phyloP scores from a whole-genome alignment of 2,329 filamentous ascomycete genomes.

The Ceratocystis cubensis region DNA sequence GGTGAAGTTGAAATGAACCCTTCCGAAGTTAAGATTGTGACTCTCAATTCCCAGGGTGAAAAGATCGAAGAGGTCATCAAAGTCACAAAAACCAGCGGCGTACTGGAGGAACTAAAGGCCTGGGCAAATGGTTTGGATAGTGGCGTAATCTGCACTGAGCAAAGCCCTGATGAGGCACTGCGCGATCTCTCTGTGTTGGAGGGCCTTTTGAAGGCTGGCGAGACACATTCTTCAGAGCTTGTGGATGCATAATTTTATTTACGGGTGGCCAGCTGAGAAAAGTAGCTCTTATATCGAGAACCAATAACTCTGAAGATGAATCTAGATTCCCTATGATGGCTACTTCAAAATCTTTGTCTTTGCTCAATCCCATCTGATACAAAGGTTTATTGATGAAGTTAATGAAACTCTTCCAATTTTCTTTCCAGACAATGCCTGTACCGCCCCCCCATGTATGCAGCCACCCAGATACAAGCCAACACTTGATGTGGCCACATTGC shows the following conservation, averaged over 20 bases:
- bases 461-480: too few species aligned
- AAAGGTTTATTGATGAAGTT: too few species aligned
- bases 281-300: too few species aligned
- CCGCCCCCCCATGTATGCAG: too few species aligned
- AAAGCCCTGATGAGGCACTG: conserved; percentile 46
- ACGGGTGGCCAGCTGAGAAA: too few species aligned
- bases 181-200: conserved; percentile 48
- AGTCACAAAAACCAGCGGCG: conserved; percentile 34
- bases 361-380: too few species aligned
- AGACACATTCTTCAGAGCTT: conserved; percentile 10
- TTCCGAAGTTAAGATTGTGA: conserved; percentile 34
- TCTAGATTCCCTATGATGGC: too few species aligned
- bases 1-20: conserved; percentile 40
- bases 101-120: conserved; percentile 47
- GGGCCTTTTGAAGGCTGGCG: conserved; percentile 21
- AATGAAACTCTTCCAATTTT: too few species aligned
- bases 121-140: conserved; percentile 43
- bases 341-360: too few species aligned
- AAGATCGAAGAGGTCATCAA: conserved; percentile 21
- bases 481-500: too few species aligned
- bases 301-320: too few species aligned
- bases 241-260: background rate
- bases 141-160: conserved; percentile 38
- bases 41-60: conserved; percentile 28
- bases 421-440: too few species aligned